phyloP scores from a whole-genome alignment of 2,329 filamentous ascomycete genomes.

The Stagonosporopsis chrysanthemi region DNA sequence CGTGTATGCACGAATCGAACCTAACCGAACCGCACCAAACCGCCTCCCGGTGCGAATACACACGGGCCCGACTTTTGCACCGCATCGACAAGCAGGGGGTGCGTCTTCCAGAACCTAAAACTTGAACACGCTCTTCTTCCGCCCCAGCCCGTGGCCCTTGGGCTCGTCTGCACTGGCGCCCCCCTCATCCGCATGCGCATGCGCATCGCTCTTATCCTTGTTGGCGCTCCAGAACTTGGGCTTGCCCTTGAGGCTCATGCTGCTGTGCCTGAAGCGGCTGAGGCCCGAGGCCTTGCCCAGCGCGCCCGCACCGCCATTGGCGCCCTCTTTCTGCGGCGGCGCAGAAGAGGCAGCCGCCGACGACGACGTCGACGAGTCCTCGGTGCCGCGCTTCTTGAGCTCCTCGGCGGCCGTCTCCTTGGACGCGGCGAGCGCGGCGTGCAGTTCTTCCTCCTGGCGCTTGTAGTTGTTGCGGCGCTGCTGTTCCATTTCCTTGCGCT shows the following conservation, averaged over 20 bases:
- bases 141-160: conserved; percentile 70
- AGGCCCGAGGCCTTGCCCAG: conserved; percentile 54
- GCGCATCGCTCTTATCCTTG: conserved; percentile 45
- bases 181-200: conserved; percentile 28
- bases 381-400: conserved; percentile 30
- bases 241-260: conserved; percentile 80
- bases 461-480: conserved; percentile 64
- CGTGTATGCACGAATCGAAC: too few relatives aligned
- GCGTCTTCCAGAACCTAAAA: too few relatives aligned
- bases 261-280: conserved; percentile 72
- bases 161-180: conserved; percentile 41
- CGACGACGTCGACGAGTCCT: conserved; percentile 1
- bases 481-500: conserved; percentile 58
- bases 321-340: conserved; percentile 23
- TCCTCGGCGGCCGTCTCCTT: conserved; percentile 66
- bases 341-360: too few relatives aligned
- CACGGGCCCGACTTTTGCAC: too few relatives aligned
- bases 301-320: conserved; percentile 49
- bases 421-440: conserved; percentile 70
- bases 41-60: too few relatives aligned
- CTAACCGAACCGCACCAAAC: too few relatives aligned
- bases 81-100: too few relatives aligned
- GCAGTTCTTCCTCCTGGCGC: conserved; percentile 69
- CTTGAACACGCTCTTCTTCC: conserved; percentile 72
- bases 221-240: conserved; percentile 73